Percentiles rank a stretch among this genome's conserved stretches.
These are phyloP conservation scores for Ganoderma lucidum DNA, from an alignment of 1,284 basidiomycete genomes.

Conservation along the genomic window DNA sequence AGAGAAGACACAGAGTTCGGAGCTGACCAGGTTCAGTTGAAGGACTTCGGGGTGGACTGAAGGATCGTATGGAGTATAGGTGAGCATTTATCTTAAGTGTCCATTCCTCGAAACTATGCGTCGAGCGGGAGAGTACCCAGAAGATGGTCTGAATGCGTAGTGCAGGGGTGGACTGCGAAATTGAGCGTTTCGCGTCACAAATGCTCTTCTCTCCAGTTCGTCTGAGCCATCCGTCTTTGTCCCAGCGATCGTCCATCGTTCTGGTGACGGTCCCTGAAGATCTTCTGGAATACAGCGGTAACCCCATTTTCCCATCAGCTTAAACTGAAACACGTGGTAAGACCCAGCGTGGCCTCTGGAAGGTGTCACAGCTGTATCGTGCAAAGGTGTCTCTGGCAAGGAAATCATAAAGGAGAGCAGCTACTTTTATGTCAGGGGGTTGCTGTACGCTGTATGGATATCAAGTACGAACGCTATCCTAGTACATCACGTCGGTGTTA, in stretches of 20 bases:
- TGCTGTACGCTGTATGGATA: neutral
- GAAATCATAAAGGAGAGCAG: too few species aligned
- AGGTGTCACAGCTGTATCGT: neutral
- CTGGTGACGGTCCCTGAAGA: neutral
- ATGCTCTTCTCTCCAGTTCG: too few species aligned
- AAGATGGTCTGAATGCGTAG: neutral
- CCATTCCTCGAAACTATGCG: neutral
- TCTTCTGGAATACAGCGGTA: neutral
- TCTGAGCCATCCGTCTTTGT: neutral
- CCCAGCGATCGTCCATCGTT: neutral
- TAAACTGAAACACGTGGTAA: neutral
- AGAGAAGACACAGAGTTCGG: neutral
- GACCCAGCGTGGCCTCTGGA: neutral
- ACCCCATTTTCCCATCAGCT: neutral
- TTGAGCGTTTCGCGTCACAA: neutral
- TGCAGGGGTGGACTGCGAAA: neutral
- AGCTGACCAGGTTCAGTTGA: neutral
- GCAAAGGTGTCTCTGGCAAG: neutral
- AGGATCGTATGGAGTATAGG: neutral
- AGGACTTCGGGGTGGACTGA: neutral
- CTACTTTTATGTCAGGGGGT: neutral
- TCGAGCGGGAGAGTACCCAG: neutral
- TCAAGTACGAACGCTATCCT: neutral
- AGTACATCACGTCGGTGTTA: neutral
- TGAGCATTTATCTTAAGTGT: neutral